Base-by-base conservation (phyloP, 1,284 basidiomycete genomes). In the Porogramme epimiltina region DNA sequence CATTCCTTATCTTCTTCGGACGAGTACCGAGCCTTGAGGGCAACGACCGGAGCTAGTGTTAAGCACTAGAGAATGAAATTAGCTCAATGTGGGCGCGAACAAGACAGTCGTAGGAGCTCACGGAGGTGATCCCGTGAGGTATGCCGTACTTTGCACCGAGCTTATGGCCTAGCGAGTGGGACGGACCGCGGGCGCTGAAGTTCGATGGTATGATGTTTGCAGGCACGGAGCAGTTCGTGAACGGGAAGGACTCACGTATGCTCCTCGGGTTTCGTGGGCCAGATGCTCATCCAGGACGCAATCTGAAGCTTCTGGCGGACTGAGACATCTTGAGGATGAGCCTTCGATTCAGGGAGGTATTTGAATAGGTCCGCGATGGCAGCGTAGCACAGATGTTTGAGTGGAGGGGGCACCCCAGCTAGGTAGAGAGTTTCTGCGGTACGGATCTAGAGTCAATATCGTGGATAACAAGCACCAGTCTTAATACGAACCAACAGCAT, bases 121-220 rank as follows among this genome's bases (percentile, higher is more conserved):
- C 87, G 20, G 88, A 90, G 5, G 91, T 92, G 59, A 91, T 88
- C 3, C 91, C 91, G 66, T 93, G 91, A 10, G 85, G 83, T 52
- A 93, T 92, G 45, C 75, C 70, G 65, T 92, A 93, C 22, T 77
- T 77, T 3, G 89, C 88, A 2, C 91, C 91, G 11, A 93, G 76
- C 60, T 80, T 84, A 65, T 93, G 89, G 13, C 88, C 87, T 2
- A 91, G 74, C 6, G 81, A 70, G 69, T 93, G 90, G 19, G 87
- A 89, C 13, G 92, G 73, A 19, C 90, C 91, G 15, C 90, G 64
- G 2, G 87, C 70, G 49, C 86, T 86, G 44, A 16, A 1, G n/a
- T 26, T 20, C 5, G 3, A 20, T 4, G 10, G 24, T 20, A 2
- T 15, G 31, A 19, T 1, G 5, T 15, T 4, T n/a, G 25, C 5